Percentiles rank a stretch among this genome's conserved stretches.
Evolutionary conservation across 2,329 filamentous ascomycete genomes (phyloP).

Genomic region (Epichloe aotearoae): DNA sequence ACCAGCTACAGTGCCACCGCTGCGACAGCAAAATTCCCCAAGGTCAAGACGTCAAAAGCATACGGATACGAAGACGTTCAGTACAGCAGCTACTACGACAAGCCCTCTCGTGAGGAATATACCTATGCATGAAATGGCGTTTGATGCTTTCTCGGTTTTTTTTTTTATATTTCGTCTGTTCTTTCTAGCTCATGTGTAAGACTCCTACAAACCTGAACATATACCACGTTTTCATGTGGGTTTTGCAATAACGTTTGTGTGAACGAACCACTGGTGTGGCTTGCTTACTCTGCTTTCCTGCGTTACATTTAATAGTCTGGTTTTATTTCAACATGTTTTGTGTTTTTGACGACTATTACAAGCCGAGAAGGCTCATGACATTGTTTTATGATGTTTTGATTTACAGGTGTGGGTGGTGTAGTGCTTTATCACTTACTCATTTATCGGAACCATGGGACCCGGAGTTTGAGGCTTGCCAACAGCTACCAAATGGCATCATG

Average conservation of each 20-base stretch:
- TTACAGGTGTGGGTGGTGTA: neutral
- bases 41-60: conserved; percentile 22
- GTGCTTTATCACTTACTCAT: neutral
- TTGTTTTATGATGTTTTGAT: neutral
- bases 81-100: conserved; percentile 18
- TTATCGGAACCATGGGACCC: neutral
- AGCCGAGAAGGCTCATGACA: neutral
- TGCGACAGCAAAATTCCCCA: conserved; percentile 13
- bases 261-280: neutral
- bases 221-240: neutral
- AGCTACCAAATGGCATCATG: neutral
- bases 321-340: neutral
- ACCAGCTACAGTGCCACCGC: conserved; percentile 16
- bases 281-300: neutral
- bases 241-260: neutral
- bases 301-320: neutral
- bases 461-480: conserved; percentile 2
- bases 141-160: conserved; percentile 1
- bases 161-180: neutral
- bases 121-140: conserved; percentile 12
- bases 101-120: conserved; percentile 14
- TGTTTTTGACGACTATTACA: conserved; percentile 2
- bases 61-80: conserved; percentile 19
- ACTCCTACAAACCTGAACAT: no score
- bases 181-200: neutral